Evolutionary conservation across 106 monocot species (phyloP).

Genomic region (Acanthochlamys bracteata): DNA sequence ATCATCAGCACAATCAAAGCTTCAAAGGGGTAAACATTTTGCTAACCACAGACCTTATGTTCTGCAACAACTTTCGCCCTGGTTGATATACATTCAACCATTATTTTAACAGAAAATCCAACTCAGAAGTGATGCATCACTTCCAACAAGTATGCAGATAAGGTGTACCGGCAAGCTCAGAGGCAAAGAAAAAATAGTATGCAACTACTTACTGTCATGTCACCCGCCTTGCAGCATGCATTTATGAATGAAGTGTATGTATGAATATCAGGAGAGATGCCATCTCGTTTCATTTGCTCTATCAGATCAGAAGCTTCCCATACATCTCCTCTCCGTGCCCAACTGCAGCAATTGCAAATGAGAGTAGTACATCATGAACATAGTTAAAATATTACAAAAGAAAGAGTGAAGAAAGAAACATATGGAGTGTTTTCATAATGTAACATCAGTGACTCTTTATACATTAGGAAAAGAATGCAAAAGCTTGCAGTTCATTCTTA

Average conservation of each 20-base stretch:
- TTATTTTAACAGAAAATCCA: background rate
- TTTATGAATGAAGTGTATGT: conserved; percentile 94
- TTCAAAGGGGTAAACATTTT: too few species aligned
- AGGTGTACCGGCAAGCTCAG: background rate
- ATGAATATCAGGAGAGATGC: conserved; percentile 81
- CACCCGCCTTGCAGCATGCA: conserved; percentile 91
- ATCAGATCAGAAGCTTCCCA: conserved; percentile 96
- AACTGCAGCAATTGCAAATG: conserved; percentile 30
- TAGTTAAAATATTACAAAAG: background rate
- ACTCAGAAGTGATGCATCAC: background rate
- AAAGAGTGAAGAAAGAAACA: background rate
- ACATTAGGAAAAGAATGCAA: too few species aligned
- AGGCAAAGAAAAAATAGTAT: background rate
- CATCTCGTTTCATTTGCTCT: conserved; percentile 92
- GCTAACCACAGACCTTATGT: too few species aligned
- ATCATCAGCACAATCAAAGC: too few species aligned
- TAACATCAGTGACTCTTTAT: too few species aligned
- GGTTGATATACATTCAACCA: background rate
- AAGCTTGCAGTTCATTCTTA: too few species aligned
- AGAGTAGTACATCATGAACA: background rate
- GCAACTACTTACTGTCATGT: conserved; percentile 61
- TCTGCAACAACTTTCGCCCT: too few species aligned
- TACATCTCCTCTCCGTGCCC: conserved; percentile 97
- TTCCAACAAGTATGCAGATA: background rate
- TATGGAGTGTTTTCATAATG: background rate